Base-by-base conservation (phyloP, 1,284 basidiomycete genomes). In the Tetrapyrgos nigripes region DNA sequence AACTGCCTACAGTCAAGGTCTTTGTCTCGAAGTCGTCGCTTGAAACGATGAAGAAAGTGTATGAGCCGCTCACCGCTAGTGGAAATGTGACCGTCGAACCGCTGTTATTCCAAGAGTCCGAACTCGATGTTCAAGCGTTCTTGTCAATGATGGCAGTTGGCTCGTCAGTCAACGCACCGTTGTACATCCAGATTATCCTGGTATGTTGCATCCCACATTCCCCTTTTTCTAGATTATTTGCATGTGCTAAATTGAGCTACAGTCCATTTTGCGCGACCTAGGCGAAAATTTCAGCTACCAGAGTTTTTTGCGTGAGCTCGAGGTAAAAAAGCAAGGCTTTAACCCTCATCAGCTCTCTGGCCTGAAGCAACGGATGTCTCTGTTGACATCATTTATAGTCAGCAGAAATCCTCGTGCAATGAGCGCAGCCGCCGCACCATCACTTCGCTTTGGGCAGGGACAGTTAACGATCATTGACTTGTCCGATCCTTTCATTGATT, bases 401-500 rank as follows among this genome's bases (percentile, higher is more conserved):
- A 35, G 60, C 0, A 53, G 37, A 27, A 72, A 70, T 35, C 67
- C n/a, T n/a, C n/a, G n/a, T n/a, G n/a, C 66, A 45, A 68, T 66
- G 37, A 50, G 24, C 17, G 14, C 21, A 17, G 24, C 1, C n/a
- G 44, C 31, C 28, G 45, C 46, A 3, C 8, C 50, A 21, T 35
- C 24, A 0, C 26, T 35, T 23, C 75, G 84, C 1, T 89, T 89
- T 61, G 69, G 64, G 1, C 64, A 76, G 1, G 88, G 87, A 0
- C 80, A 84, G 55, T 62, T 90, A 3, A 88, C 86, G 0, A 84
- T 90, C 14, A 65, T 89, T 26, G 88, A 90, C 61, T 73, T 91
- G 0, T 89, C 89, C 0, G 89, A 90, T 60, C 87, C 88, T 0
- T 92, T 91, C 64, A 81, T 91, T 31, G 89, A 91, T 64, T 72